Base-by-base conservation (phyloP, 1,284 basidiomycete genomes). In the Microbotryum intermedium region DNA sequence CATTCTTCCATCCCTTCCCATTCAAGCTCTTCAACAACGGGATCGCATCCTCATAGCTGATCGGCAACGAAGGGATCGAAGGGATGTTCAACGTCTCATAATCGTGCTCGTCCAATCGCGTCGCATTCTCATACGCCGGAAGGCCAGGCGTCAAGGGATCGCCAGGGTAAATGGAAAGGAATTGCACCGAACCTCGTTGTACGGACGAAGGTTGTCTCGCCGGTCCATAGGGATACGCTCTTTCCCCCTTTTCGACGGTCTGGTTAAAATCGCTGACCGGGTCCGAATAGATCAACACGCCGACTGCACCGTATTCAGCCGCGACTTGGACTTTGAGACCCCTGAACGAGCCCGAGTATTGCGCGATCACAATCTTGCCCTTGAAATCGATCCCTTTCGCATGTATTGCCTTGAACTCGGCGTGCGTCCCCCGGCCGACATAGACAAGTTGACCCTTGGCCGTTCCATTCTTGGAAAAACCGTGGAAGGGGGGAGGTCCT, bases 131-230 rank as follows among this genome's bases (percentile, higher is more conserved):
- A 74, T 97, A 97, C 3, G 91, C 82, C 25, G 94, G 93, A 66
- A 81, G 79, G 20, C 88, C 89, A 1, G 92, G 92, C 1, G 93
- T 97, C 0, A 84, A 83, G 5, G 88, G 88, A 72, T 91, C 89
- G 43, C 81, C 81, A 2, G 91, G 90, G 73, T 93, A 93, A 42
- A 78, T 73, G 20, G 85, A 85, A 44, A 93, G 72, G 72, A 82
- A 94, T 73, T 91, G 87, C 1, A 91, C 90, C 30, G 84, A 87
- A 21, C 93, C 94, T 51, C 93, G 83, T 75, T 97, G 85, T 13
- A 93, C 84, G 52, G 83, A 71, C 5, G 68, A 84, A 0, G 87
- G 88, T 73, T 92, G 88, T 45, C 89, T 82, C 46, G 90, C 91
- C 30, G 91, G 90, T 0, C 93, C 92, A 20, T 82, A 78, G 1